phyloP scores from a whole-genome alignment of 2,329 filamentous ascomycete genomes.

The Fusarium chlamydosporum region DNA sequence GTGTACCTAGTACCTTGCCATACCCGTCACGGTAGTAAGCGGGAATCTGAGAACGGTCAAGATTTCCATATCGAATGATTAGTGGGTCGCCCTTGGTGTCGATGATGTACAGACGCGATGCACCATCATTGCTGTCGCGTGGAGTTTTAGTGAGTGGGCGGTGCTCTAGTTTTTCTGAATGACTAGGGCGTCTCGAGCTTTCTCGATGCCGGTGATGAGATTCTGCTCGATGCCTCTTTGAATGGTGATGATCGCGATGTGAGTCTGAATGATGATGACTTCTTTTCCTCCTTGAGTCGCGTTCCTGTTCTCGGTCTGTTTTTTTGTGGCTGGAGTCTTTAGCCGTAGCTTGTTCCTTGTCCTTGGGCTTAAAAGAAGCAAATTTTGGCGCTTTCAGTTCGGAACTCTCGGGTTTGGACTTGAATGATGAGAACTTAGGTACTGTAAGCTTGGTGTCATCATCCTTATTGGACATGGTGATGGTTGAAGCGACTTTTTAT shows the following conservation, averaged over 20 bases:
- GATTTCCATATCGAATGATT: constrained; percentile 79
- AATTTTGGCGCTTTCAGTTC: constrained; percentile 71
- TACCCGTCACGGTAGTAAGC: constrained; percentile 76
- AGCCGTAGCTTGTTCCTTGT: constrained; percentile 54
- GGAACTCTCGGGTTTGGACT: constrained; percentile 52
- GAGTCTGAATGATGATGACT: constrained; percentile 38
- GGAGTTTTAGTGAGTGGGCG: constrained; percentile 13
- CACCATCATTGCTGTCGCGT: constrained; percentile 19
- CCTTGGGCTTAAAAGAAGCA: constrained; percentile 74
- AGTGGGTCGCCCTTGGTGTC: constrained; percentile 84
- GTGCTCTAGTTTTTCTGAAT: constrained; percentile 22
- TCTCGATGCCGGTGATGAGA: constrained; percentile 35
- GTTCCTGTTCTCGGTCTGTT: constrained; percentile 42
- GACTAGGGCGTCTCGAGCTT: constrained; percentile 9
- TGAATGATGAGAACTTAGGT: constrained; percentile 82
- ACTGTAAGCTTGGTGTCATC: constrained; percentile 55
- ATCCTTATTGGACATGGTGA: constrained; percentile 51
- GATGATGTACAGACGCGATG: constrained; percentile 65
- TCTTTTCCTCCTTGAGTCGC: constrained; percentile 43
- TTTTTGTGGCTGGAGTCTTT: constrained; percentile 33
- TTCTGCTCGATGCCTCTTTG: constrained; percentile 38
- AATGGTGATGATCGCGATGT: constrained; percentile 35
- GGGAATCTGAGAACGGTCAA: constrained; percentile 80
- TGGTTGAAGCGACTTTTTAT: constrained; percentile 17
- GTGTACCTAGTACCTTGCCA: constrained; percentile 78